Evolutionary conservation across 208 protist species (phyloP), one percentile per base, ranked within the genome.

Genomic region (Trypanosomatidae sp.): DNA sequence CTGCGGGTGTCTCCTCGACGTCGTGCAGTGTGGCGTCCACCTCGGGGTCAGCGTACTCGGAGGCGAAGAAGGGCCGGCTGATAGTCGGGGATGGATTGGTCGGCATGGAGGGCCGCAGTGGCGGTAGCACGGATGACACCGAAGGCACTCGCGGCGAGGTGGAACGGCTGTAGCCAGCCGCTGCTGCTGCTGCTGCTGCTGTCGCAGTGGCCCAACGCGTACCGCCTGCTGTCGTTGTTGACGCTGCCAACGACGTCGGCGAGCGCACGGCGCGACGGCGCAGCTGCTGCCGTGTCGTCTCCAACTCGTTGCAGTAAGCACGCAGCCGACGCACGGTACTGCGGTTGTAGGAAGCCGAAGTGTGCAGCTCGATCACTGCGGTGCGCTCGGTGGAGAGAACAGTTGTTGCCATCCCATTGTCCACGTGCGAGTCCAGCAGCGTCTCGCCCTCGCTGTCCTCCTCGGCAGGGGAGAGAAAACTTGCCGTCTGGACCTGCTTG

Each of bases 351-450:
- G 77, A 49, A 19, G 62, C 33, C 0, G 68, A 68, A 0, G 84
- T 89, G 79, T 89, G 84, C 41, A 89, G 69, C 62, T 85, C 81
- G 44, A 89, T 82, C 12, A 89, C 59, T 13, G 84, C 52, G 25
- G 74, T 81, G 0, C 81, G 72, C 55, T 75, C 73, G 25, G 67
- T 25, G 2, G 74, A 74, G n/a, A 55, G 28, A n/a, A 30, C 46
- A 30, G n/a, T 50, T 25, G 1, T 58, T 43, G 25, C 36, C 49
- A 9, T 46, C 50, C 15, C 66, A 49, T 17, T 50, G 8, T 6
- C 66, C n/a, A n/a, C n/a, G n/a, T n/a, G n/a, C n/a, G n/a, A n/a
- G n/a, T n/a, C n/a, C n/a, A n/a, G n/a, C n/a, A n/a, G n/a, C n/a
- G n/a, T 7, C 43, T 12, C 66, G 47, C 39, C 66, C 3, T 15